Percentiles rank a stretch among this genome's conserved stretches.
phyloP scores from a whole-genome alignment of 495 filamentous ascomycete species.

The Penicillium fimorum region DNA sequence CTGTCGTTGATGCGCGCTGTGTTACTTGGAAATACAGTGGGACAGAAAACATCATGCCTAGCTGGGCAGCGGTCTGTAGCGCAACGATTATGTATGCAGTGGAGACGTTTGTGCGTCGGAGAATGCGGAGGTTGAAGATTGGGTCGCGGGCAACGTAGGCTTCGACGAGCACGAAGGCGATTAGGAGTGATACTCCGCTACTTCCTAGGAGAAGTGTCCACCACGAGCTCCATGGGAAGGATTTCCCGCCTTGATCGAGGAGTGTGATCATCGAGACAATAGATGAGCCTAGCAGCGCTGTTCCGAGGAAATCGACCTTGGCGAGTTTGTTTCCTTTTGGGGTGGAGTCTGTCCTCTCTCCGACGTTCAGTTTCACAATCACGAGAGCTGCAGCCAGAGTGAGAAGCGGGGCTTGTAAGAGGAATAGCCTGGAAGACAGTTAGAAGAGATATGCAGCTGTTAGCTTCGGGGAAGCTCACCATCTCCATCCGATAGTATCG shows the following conservation, averaged over 20 bases:
- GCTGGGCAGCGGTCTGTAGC: conserved; percentile 57
- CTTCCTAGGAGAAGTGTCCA: conserved; percentile 21
- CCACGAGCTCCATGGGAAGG: conserved; percentile 56
- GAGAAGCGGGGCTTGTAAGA: conserved; percentile 57
- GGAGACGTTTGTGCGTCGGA: conserved; percentile 54
- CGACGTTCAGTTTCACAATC: conserved; percentile 45
- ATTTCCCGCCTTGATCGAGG: conserved; percentile 58
- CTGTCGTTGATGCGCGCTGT: conserved; percentile 49
- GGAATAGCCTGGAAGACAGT: conserved; percentile 52
- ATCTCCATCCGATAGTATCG: conserved; percentile 67
- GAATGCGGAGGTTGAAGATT: conserved; percentile 59
- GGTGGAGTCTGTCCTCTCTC: conserved; percentile 13
- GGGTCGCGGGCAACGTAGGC: conserved; percentile 54
- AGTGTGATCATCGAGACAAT: conserved; percentile 52
- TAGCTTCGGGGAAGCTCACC: conserved; percentile 35
- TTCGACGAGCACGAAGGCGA: conserved; percentile 52
- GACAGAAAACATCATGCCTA: conserved; percentile 51
- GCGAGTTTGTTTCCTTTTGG: conserved; percentile 18
- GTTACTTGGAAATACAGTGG: conserved; percentile 74
- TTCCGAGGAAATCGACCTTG: conserved; percentile 61
- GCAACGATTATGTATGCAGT: conserved; percentile 52
- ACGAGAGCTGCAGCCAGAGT: conserved; percentile 50
- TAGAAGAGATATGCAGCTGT: not conserved
- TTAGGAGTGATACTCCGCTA: conserved; percentile 32
- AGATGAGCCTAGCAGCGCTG: conserved; percentile 46